Evolutionary conservation across 805 yeast genomes (phyloP), one percentile per base, ranked within the genome.

Genomic region (Torulaspora quercuum): DNA sequence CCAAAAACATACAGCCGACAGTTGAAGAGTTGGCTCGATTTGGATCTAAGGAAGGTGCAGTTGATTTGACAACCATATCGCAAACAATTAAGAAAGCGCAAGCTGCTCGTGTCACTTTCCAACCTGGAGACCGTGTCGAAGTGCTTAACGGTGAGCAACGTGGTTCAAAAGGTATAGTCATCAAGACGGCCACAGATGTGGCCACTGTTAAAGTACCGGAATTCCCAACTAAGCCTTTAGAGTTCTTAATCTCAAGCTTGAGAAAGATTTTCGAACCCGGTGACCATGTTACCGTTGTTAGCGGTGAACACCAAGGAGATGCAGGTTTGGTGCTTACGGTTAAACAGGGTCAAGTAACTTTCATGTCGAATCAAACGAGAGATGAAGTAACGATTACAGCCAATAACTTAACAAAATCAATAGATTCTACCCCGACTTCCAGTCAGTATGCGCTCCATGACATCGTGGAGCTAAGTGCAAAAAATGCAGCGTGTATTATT

Each of bases 81-180:
- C 86, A 88, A 45, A 76, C 86, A n/a, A 70, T 92, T 49, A 85
- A 85, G 56, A 75, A 76, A 45, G 68, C 77, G 2, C 69, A 75
- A 35, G 73, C 72, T 23, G 69, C 75, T 14, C 65, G 73, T 18
- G 70, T 78, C 21, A 63, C 72, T 3, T 90, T 89, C 68, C 95
- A 87, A 61, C 86, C 94, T 5, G 97, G 95, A 49, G 98, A 92
- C 61, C 76, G 84, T 49, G 96, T 92, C 31, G 95, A 89, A 63
- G 84, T 92, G 32, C 72, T 84, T 35, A 78, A 79, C 46, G 98
- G 98, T 58, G 98, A 92, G 65, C 97, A 89, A 64, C 78, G 89
- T 29, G 94, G 90, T 42, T 76, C 94, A 42, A 73, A 75, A 35
- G 98, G 97, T 64, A 73, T 73, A 34, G 95, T 90, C 34, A 72